Evolutionary conservation across 768 basidiomycete genomes (phyloP), one percentile per base, ranked within the genome.

Genomic region (Auricularia sp.): DNA sequence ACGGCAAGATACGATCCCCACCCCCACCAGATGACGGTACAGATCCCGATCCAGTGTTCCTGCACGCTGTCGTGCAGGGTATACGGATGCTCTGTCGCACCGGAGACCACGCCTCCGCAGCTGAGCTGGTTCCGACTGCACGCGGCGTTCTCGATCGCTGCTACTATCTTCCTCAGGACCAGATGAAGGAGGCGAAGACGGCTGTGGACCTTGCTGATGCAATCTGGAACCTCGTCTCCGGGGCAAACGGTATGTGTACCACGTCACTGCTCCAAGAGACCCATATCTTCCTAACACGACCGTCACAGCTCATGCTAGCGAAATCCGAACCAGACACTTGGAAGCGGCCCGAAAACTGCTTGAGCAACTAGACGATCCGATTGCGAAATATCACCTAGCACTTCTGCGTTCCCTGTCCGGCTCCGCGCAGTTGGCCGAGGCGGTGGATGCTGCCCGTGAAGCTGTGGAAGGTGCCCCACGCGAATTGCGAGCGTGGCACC

Each of bases 401-500:
- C 77, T 92, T 7, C 87, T 87, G 0, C 81, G 84, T 61, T 78
- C 85, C 5, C 85, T 85, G 36, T 81, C 86, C 1, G 86, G 88
- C 14, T 82, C 82, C 1, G 75, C 78, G 3, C 81, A 90, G 67
- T 75, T 94, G 39, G 78, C 83, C n/a, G 76, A 79, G 35, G 91
- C 94, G 0, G 81, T 89, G 6, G 74, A 80, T 14, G 77, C 84
- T 61, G 89, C 91, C 0, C 85, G 87, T 5, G 70, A 77, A 3
- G 90, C 93, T 1, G 84, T 96, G 2, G 89, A 94, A 72, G 78
- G 80, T 5, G 84, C 87, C 36, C 78, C 87, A 0, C 43, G 73
- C 36, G 80, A 83, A 65, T 73, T 90, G 33, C 82, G 91, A 51
- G 88, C 90, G 62, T 98, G 94, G 95, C 96, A 98, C 74, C 82